Evolutionary conservation across 768 basidiomycete genomes (phyloP), one percentile per base, ranked within the genome.

Genomic region (Mycena capillaripes): DNA sequence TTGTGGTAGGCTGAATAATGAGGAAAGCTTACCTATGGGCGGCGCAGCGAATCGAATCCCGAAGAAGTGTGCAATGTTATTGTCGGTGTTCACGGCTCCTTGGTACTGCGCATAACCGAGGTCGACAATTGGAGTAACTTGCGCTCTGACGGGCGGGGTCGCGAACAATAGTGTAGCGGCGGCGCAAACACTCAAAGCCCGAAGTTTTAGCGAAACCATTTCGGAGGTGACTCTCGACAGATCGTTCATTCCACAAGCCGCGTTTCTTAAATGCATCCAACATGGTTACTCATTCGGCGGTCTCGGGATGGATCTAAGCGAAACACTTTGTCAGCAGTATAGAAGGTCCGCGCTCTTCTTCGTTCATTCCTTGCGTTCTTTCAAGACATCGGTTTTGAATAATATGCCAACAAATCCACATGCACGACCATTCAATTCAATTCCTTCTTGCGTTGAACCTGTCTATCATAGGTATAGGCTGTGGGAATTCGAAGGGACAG

Each of bases 21-120:
- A 44, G 7, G n/a, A 29, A 17, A 56, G 8, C n/a, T 38, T 21
- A 69, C 68, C 68, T 27, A 63, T 34, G 27, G 77, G 84, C 11
- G 82, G 76, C 19, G 82, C 80, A 50, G 84, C 83, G 70, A 82
- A 84, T 21, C 83, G 80, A 59, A 82, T 70, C 19, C 78, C 72
- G 32, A 81, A 62, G 70, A 79, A 82, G 55, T 38, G 70, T 1
- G 80, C 76, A 5, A 75, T 65, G 38, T 79, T 80, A 0, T 67
- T 67, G 17, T 68, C 64, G 14, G 68, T 10, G 57, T 82, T 74
- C 30, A 77, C 63, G 29, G 66, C 52, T 19, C 81, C 82, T 70
- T 76, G 81, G 69, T 82, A 81, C 66, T 74, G 69, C 10, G 78
- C 79, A 70, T 82, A 80, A 27, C 81, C 78, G n/a, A 82, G 69